Evolutionary conservation across 352 stramenopile genomes (phyloP).

Genomic region (Bremia lactucae): DNA sequence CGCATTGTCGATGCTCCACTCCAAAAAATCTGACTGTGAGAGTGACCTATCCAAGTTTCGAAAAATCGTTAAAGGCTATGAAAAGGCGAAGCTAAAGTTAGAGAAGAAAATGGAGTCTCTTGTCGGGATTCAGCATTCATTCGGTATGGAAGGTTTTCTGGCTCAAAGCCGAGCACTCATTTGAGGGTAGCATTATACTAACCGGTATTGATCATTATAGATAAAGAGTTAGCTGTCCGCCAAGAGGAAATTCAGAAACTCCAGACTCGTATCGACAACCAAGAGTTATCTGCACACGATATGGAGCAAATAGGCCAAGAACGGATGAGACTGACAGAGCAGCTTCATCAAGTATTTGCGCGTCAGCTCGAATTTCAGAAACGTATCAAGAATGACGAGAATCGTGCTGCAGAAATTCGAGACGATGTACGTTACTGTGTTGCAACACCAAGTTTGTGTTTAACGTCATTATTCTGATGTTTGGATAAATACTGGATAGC

Average conservation of each 20-base stretch:
- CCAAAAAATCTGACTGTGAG: constrained; percentile 81
- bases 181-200: background rate
- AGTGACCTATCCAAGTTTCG: constrained; percentile 90
- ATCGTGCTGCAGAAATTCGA: constrained; percentile 48
- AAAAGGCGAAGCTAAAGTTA: constrained; percentile 62
- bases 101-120: constrained; percentile 86
- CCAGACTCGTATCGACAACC: constrained; percentile 57
- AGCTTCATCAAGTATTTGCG: constrained; percentile 52
- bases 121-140: constrained; percentile 52
- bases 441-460: background rate
- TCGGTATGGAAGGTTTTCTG: constrained; percentile 35
- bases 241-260: constrained; percentile 58
- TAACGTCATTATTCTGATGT: background rate
- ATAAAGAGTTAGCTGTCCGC: constrained; percentile 31
- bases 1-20: constrained; percentile 58
- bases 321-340: constrained; percentile 56
- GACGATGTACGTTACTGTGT: constrained; percentile 33
- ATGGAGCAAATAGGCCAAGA: constrained; percentile 65
- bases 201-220: constrained; percentile 17
- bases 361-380: constrained; percentile 48
- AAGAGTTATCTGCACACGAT: constrained; percentile 71
- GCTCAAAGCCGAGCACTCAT: background rate
- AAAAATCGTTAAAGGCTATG: constrained; percentile 75
- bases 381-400: constrained; percentile 57
- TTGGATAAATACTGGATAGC: constrained; percentile 15